These are phyloP conservation scores for Trametes cubensis DNA, from an alignment of 768 basidiomycete species.

Conservation along the genomic window DNA sequence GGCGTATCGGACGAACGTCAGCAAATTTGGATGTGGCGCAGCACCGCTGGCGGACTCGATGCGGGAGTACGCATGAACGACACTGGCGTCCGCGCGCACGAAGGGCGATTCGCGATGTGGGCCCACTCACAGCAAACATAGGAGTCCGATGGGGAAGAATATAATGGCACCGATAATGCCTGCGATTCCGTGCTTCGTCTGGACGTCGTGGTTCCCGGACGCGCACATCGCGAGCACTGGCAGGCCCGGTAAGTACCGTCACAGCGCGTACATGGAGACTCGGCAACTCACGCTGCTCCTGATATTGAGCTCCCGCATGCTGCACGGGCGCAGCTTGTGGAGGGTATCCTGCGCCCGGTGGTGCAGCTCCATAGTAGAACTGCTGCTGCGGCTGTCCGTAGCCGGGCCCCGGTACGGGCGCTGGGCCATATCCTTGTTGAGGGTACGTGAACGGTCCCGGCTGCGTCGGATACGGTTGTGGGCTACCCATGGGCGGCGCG, in stretches of 20 bases:
- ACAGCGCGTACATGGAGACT: too few species aligned
- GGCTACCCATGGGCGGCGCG: neutral
- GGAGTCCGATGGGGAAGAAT: slow-evolving; percentile 29
- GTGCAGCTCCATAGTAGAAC: neutral
- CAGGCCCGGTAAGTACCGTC: neutral
- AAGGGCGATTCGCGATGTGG: neutral
- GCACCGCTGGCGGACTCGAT: too few species aligned
- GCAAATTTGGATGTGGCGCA: neutral
- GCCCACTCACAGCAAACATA: slow-evolving; percentile 30
- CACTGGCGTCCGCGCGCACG: too few species aligned
- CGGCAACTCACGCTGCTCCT: slow-evolving; percentile 26
- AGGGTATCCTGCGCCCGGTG: neutral
- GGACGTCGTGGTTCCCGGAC: slow-evolving; percentile 26
- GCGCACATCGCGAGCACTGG: slow-evolving; percentile 28
- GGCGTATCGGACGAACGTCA: neutral
- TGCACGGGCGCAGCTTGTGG: slow-evolving; percentile 2
- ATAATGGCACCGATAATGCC: slow-evolving; percentile 30
- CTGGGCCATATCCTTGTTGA: neutral
- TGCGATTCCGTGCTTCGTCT: slow-evolving; percentile 26
- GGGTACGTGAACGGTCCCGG: neutral
- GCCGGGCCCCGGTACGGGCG: neutral
- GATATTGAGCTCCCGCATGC: slow-evolving; percentile 22
- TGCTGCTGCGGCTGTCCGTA: neutral
- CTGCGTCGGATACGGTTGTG: slow-evolving; percentile 1
- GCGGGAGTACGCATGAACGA: too few species aligned